Evolutionary conservation across 2,329 filamentous ascomycete species (phyloP).

Genomic region (Penicillium nordicum): DNA sequence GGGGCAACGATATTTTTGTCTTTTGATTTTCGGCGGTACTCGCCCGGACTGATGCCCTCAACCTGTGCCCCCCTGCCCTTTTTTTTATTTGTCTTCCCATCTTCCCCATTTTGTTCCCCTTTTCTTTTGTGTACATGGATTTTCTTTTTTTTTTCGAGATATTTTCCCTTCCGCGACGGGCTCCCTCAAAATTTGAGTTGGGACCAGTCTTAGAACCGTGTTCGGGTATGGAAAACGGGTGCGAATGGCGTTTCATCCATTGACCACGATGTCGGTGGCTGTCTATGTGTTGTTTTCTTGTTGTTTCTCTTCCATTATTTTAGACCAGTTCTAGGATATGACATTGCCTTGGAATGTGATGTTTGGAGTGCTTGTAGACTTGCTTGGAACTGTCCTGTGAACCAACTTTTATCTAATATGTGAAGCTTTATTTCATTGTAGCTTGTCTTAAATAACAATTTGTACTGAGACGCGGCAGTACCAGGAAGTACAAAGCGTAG

Average conservation of each 20-base stretch:
- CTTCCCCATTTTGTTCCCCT: constrained; percentile 17
- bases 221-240: constrained; percentile 45
- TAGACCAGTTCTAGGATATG: constrained; percentile 33
- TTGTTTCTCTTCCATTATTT: constrained; percentile 14
- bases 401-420: background rate
- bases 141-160: constrained; percentile 28
- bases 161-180: constrained; percentile 32
- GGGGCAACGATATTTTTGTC: constrained; percentile 34
- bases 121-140: constrained; percentile 43
- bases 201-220: constrained; percentile 41
- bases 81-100: constrained; percentile 16
- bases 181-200: constrained; percentile 33
- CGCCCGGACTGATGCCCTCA: constrained; percentile 23
- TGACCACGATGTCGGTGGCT: constrained; percentile 31
- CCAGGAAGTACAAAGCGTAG: no score
- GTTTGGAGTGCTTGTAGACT: background rate
- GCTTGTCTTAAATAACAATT: background rate
- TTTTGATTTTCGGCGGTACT: constrained; percentile 21
- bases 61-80: constrained; percentile 16
- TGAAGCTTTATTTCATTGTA: background rate
- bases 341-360: constrained; percentile 25
- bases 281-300: constrained; percentile 27
- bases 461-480: background rate
- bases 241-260: constrained; percentile 42
- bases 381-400: background rate